Percentiles rank a stretch among this genome's conserved stretches.
Evolutionary conservation across 495 filamentous ascomycete species (phyloP).

Genomic region (Xylaria scruposa): DNA sequence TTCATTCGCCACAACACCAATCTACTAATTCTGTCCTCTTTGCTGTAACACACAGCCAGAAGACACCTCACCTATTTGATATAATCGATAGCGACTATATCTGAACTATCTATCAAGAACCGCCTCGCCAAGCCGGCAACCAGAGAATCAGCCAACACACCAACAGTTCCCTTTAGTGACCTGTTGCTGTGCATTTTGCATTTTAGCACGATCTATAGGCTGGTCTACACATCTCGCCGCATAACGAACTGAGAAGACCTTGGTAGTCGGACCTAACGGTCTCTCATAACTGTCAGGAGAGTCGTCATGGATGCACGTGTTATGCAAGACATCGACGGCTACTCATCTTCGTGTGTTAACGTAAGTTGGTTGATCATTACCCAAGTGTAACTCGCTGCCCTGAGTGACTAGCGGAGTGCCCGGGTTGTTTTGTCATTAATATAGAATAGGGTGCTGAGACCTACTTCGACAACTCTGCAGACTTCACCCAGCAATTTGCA

Average conservation of each 20-base stretch:
- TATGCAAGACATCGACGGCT: constrained; percentile 47
- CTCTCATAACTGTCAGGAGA: constrained; percentile 38
- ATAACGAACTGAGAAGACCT: constrained; percentile 11
- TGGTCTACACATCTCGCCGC: constrained; percentile 19
- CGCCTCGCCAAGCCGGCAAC: background rate
- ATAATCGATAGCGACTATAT: constrained; percentile 16
- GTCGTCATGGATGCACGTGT: constrained; percentile 48
- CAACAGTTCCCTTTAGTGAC: background rate
- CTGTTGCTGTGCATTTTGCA: constrained; percentile 3
- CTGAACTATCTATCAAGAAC: background rate
- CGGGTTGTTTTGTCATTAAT: constrained; percentile 28
- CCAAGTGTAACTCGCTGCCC: constrained; percentile 16
- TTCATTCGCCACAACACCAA: constrained; percentile 8
- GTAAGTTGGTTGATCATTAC: constrained; percentile 36
- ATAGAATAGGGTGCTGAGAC: constrained; percentile 38
- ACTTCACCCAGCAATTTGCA: constrained; percentile 41
- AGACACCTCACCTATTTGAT: constrained; percentile 21
- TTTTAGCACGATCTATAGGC: constrained; percentile 3
- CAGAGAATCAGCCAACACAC: background rate
- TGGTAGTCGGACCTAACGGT: constrained; percentile 25
- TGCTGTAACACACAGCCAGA: constrained; percentile 17
- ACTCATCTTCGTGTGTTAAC: constrained; percentile 33
- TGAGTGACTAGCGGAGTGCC: background rate
- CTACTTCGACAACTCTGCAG: constrained; percentile 43
- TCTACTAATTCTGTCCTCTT: constrained; percentile 11